phyloP scores from a whole-genome alignment of 2,329 filamentous ascomycete species.

The Bipolaris sorokiniana region DNA sequence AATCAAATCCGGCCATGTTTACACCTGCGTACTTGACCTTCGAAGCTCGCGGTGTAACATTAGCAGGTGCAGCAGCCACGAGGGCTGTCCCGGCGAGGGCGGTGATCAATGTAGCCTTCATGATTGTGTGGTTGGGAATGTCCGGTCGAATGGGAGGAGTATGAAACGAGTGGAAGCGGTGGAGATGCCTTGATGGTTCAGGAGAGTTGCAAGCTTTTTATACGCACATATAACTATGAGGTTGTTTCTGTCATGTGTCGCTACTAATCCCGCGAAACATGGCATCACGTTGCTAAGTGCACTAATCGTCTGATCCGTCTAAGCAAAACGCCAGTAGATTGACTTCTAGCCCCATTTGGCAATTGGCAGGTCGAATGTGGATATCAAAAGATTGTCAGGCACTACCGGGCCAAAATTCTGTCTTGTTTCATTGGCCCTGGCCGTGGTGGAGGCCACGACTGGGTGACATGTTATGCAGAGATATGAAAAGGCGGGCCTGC shows the following conservation, averaged over 20 bases:
- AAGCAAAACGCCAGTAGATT: neutral
- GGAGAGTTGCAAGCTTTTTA: neutral
- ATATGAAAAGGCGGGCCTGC: neutral
- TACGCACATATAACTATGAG: neutral
- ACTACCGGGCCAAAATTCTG: neutral
- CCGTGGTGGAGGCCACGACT: neutral
- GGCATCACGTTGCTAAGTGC: neutral
- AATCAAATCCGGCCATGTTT: slow-evolving; percentile 59
- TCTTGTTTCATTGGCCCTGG: neutral
- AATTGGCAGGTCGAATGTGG: neutral
- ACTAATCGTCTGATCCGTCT: neutral
- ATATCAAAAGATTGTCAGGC: neutral
- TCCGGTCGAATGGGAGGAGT: neutral
- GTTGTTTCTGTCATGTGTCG: neutral
- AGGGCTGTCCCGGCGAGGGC: neutral
- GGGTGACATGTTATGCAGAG: neutral
- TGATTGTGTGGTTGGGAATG: neutral
- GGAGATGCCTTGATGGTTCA: neutral
- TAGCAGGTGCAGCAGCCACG: neutral
- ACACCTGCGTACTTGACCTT: slow-evolving; percentile 40
- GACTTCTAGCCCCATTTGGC: neutral
- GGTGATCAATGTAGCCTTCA: neutral
- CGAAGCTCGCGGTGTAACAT: neutral
- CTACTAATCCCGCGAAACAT: neutral
- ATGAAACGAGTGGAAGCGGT: neutral